Evolutionary conservation across 2,329 filamentous ascomycete species (phyloP).

Genomic region (Pseudocercospora macadamiae): DNA sequence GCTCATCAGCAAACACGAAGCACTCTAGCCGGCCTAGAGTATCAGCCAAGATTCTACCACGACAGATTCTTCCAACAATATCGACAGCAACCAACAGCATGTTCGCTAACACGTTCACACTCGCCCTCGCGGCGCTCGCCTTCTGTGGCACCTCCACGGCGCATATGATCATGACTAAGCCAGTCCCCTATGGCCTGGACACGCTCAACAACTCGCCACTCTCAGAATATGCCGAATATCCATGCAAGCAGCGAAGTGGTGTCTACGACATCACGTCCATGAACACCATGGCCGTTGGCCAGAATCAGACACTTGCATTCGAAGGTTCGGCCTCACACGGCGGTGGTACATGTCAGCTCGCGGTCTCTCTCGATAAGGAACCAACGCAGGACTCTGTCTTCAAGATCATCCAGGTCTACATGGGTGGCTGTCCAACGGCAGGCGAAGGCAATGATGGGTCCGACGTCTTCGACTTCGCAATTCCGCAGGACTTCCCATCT

Average conservation of each 20-base stretch:
- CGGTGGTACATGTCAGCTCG: slow-evolving; percentile 88
- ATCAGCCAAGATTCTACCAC: slow-evolving; percentile 5
- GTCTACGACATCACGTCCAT: slow-evolving; percentile 51
- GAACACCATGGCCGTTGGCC: slow-evolving; percentile 68
- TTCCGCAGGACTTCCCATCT: slow-evolving; percentile 72
- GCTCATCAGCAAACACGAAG: slow-evolving; percentile 18
- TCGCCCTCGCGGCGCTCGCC: slow-evolving; percentile 41
- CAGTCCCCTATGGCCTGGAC: slow-evolving; percentile 63
- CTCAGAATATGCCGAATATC: slow-evolving; percentile 53
- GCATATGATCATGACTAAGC: slow-evolving; percentile 74
- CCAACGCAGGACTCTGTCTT: slow-evolving; percentile 70
- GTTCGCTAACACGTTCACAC: slow-evolving; percentile 8
- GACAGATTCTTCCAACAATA: slow-evolving; percentile 5
- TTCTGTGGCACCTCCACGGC: slow-evolving; percentile 55
- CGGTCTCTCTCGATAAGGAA: slow-evolving; percentile 72
- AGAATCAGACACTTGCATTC: slow-evolving; percentile 65
- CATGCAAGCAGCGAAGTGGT: slow-evolving; percentile 56
- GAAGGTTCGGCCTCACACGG: slow-evolving; percentile 77
- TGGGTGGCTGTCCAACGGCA: slow-evolving; percentile 83
- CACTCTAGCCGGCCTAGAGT: slow-evolving; percentile 29
- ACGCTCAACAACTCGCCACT: slow-evolving; percentile 69
- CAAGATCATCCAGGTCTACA: slow-evolving; percentile 87
- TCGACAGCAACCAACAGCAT: slow-evolving; percentile 20
- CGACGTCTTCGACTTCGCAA: slow-evolving; percentile 67
- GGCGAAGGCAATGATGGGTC: slow-evolving; percentile 47